Evolutionary conservation across 352 stramenopile species (phyloP), one percentile per base, ranked within the genome.

Genomic region (Saprolegnia diclina): DNA sequence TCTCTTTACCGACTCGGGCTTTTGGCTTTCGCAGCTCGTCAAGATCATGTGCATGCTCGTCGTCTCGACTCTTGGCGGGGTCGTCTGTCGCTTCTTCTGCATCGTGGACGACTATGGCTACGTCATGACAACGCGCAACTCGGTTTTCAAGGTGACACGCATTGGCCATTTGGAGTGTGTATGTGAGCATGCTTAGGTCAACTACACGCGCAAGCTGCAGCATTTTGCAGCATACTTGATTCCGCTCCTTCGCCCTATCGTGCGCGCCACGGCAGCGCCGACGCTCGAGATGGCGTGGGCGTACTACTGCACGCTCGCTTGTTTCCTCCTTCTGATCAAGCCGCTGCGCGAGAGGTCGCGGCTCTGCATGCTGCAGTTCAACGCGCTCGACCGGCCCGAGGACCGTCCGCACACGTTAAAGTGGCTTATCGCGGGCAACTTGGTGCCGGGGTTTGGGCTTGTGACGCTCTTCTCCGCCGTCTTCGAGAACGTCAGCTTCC

Each of bases 311-410:
- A 91, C 76, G 45, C 81, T 92, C 72, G 56, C 91, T 32, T 80
- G 77, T 37, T 94, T 92, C 67, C 76, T 94, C 42, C 76, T 85
- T 65, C 76, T 92, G 37, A 91, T 94, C 76, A 91, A 92, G 73
- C 86, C 86, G 7, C 75, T 94, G 18, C 83, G 86, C 16, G 86
- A 94, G 56, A 76, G 83, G 64, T 91, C 80, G 48, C 80, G 74
- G 69, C 90, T 92, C 67, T 94, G 91, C 66, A 94, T 94, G 86
- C 76, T 94, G 52, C 86, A 94, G 76, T 94, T 94, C 76, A 94
- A 94, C 76, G 89, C 82, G 56, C 76, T 92, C 24, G 86, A 92
- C 66, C 86, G 84, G 14, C 86, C 86, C 1, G 86, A 94, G 53
- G 86, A 94, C 67, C 80, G 86, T 5, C 86, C 86, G 37, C 78